These are phyloP conservation scores for Otatea glauca DNA, from an alignment of 176 grass and related monocot genomes.

Conservation along the genomic window DNA sequence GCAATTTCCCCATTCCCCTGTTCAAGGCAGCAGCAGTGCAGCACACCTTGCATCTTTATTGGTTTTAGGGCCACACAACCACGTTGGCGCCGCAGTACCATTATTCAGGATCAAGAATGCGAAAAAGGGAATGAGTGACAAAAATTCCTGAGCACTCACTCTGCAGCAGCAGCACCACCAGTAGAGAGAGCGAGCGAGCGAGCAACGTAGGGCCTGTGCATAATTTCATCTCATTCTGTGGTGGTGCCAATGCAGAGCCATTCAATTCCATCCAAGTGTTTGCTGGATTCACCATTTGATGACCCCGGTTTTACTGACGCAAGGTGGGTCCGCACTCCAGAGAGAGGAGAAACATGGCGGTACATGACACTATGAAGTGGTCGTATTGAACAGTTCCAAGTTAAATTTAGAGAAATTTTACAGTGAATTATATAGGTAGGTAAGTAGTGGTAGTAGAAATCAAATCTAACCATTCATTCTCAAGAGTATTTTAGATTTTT, in stretches of 20 bases:
- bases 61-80: slow-evolving; percentile 24
- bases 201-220: not conserved
- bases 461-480: too few species aligned
- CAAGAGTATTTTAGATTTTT: too few species aligned
- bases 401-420: not conserved
- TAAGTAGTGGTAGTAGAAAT: too few species aligned
- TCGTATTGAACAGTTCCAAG: not conserved
- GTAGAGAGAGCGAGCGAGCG: not conserved
- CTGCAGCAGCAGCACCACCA: not conserved
- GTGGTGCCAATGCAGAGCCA: slow-evolving; percentile 6
- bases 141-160: slow-evolving; percentile 6
- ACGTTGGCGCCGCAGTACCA: slow-evolving; percentile 34
- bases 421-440: too few species aligned
- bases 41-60: slow-evolving; percentile 44
- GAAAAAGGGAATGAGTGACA: slow-evolving; percentile 23
- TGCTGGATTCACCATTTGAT: slow-evolving; percentile 23
- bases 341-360: not conserved
- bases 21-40: slow-evolving; percentile 22
- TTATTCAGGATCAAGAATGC: slow-evolving; percentile 21
- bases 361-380: not conserved
- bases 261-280: slow-evolving; percentile 24
- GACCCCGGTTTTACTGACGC: slow-evolving; percentile 7
- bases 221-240: slow-evolving; percentile 27
- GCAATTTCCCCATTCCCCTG: slow-evolving; percentile 36
- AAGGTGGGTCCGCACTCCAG: not conserved